Evolutionary conservation across 768 basidiomycete species (phyloP).

Genomic region (Lactarius trivialis): DNA sequence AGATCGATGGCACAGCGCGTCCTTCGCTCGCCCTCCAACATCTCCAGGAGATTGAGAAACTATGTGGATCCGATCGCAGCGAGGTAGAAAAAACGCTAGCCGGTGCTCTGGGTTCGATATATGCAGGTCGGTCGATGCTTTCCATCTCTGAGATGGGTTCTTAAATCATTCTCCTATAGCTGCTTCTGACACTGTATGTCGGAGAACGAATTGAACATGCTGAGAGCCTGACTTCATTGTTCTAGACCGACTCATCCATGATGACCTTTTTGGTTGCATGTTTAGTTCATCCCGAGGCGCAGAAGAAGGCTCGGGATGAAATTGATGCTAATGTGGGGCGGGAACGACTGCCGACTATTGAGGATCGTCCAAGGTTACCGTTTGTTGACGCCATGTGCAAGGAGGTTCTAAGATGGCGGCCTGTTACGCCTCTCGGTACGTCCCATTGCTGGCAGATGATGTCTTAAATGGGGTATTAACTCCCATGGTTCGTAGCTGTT

Average conservation of each 20-base stretch:
- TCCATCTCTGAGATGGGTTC: neutral
- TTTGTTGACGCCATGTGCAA: neutral
- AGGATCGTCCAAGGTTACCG: neutral
- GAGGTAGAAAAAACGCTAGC: neutral
- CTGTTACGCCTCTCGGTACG: neutral
- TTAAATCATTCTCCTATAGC: neutral
- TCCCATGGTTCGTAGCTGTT: neutral
- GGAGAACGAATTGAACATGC: too few species aligned
- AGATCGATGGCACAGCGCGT: neutral
- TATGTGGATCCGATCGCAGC: neutral
- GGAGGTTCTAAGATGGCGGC: neutral
- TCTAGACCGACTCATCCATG: slow-evolving; percentile 5
- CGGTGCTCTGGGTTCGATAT: neutral
- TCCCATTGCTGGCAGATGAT: neutral
- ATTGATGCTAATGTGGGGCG: slow-evolving; percentile 23
- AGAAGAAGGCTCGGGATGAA: slow-evolving; percentile 11
- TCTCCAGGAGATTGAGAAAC: neutral
- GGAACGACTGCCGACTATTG: slow-evolving; percentile 18
- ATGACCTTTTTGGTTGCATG: too few species aligned
- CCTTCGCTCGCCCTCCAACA: neutral
- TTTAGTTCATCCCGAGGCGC: too few species aligned
- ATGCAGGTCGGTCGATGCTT: neutral
- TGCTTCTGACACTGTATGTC: neutral
- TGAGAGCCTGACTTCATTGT: neutral
- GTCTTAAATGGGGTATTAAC: neutral